Percentiles rank a stretch among this genome's conserved stretches.
phyloP scores from a whole-genome alignment of 768 basidiomycete species.

The Dentipellis fragilis region DNA sequence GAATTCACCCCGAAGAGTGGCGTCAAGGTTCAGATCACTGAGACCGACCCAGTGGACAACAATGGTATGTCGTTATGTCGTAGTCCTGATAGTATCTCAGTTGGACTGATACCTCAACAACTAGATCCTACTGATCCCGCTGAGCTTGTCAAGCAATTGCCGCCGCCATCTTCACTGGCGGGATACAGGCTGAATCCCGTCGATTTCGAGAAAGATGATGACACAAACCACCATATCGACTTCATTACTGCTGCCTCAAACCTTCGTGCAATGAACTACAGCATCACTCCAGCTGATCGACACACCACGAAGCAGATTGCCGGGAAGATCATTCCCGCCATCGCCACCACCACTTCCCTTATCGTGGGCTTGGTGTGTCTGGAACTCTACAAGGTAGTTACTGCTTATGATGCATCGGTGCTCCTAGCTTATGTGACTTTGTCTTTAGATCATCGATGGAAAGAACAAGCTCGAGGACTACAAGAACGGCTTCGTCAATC shows the following conservation, averaged over 20 bases:
- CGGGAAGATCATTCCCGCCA: constrained; percentile 98
- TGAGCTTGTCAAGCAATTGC: constrained; percentile 59
- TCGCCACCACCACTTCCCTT: constrained; percentile 95
- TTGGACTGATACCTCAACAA: not conserved
- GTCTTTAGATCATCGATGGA: constrained; percentile 77
- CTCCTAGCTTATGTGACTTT: not conserved
- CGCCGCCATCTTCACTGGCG: constrained; percentile 82
- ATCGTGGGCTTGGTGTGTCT: constrained; percentile 94
- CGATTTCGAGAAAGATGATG: constrained; percentile 99
- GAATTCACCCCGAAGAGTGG: constrained; percentile 91
- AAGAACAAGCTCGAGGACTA: constrained; percentile 90
- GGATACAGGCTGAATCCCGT: constrained; percentile 95
- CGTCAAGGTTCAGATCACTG: constrained; percentile 87
- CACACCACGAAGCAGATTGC: constrained; percentile 97
- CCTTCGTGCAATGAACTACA: constrained; percentile 92
- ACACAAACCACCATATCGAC: constrained; percentile 95
- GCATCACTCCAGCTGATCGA: constrained; percentile 73
- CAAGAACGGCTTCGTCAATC: constrained; percentile 98
- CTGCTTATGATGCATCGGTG: not conserved
- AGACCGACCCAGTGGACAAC: constrained; percentile 68
- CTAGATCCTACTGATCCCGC: constrained; percentile 28
- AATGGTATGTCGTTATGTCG: constrained; percentile 30
- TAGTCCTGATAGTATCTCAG: not conserved
- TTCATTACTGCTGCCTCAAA: constrained; percentile 98
- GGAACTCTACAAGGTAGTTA: constrained; percentile 86